Evolutionary conservation across 176 grass and related monocot species (phyloP).

Genomic region (Pharus latifolius): DNA sequence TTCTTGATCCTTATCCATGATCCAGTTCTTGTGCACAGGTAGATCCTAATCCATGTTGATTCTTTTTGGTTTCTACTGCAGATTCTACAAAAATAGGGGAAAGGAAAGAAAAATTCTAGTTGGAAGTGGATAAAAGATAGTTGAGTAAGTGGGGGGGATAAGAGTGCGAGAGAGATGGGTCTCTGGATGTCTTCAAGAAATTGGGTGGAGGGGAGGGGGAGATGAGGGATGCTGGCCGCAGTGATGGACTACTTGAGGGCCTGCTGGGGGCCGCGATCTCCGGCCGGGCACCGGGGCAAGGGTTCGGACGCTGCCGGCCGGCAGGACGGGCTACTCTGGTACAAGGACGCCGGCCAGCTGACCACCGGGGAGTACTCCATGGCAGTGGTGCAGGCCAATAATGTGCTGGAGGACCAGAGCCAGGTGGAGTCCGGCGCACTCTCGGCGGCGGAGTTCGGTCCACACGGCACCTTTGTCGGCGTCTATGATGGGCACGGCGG

Average conservation of each 20-base stretch:
- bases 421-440: slow-evolving; percentile 71
- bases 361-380: slow-evolving; percentile 76
- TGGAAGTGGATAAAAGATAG: not conserved
- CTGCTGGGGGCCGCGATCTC: slow-evolving; percentile 53
- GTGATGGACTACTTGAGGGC: slow-evolving; percentile 65
- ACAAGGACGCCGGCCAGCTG: slow-evolving; percentile 68
- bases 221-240: slow-evolving; percentile 55
- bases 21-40: not conserved
- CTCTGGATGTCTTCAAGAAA: slow-evolving; percentile 13
- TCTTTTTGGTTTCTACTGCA: not conserved
- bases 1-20: slow-evolving; percentile 10
- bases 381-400: slow-evolving; percentile 90
- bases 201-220: slow-evolving; percentile 29
- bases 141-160: not conserved
- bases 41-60: not conserved
- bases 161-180: slow-evolving; percentile 2
- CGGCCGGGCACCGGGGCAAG: slow-evolving; percentile 14
- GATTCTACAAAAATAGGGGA: no score
- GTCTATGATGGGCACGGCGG: slow-evolving; percentile 88
- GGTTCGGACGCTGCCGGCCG: slow-evolving; percentile 41
- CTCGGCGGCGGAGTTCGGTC: slow-evolving; percentile 37
- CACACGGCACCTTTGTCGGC: slow-evolving; percentile 62
- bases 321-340: slow-evolving; percentile 77
- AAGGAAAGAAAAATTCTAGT: not conserved
- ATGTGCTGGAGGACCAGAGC: slow-evolving; percentile 78